Evolutionary conservation across 306 rosid genomes (phyloP), one percentile per base, ranked within the genome.

Genomic region (Quercus wislizeni): DNA sequence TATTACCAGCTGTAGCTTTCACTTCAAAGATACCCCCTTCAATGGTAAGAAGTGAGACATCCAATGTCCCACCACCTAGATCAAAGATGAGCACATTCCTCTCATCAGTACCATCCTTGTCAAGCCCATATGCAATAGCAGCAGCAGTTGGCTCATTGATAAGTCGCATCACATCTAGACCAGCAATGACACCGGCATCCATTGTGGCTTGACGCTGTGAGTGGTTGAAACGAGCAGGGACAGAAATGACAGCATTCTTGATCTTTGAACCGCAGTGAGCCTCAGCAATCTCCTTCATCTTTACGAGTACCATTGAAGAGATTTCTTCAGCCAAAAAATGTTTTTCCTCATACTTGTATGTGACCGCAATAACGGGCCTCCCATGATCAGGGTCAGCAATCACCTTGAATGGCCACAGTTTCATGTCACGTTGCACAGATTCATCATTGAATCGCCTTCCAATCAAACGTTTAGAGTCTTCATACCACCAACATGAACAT

Each of bases 121-220:
- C 90, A n/a, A 87, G 86, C 2, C 90, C 87, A 21, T 83, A 86
- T n/a, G 90, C 87, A 76, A 81, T 85, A 27, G 88, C 88, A 2
- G 86, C 88, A 1, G 88, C 83, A 1, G 86, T 85, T 33, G 88
- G 84, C 52, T 85, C 86, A 30, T 85, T 85, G 51, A 85, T 82
- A 68, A 85, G 82, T 10, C 86, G 81, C 86, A 82, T 71, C 21
- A 85, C 88, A 43, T 85, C 79, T 18, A 85, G 67, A 19, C 88
- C 84, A 3, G 84, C 73, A 55, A 85, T 82, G 2, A 76, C 79
- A 15, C 86, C 88, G 0, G 88, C 86, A 30, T 85, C 86, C 82
- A 82, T 85, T 6, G 88, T 82, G 55, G 86, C 88, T 38, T 85
- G 86, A 4, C 88, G 65, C 58, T 82, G 86, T 1, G 77, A 70